Evolutionary conservation across 352 stramenopile species (phyloP), one percentile per base, ranked within the genome.

Genomic region (Phytophthora pluvialis): DNA sequence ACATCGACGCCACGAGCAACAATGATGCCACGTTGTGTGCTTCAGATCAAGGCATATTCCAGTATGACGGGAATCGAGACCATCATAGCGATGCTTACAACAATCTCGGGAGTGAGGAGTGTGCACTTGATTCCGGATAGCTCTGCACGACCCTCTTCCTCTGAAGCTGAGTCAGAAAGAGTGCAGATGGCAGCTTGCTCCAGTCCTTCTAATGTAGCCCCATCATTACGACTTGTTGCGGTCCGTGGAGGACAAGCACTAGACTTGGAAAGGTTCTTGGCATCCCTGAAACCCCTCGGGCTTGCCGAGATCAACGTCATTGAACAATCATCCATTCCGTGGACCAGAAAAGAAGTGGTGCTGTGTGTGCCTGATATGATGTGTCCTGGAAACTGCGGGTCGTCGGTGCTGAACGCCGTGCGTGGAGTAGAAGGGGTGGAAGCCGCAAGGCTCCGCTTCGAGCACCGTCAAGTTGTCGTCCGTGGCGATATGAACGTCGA

Each of bases 291-390:
- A 16, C 60, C 33, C 4, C 55, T 78, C 9, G 31, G 73, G 4
- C n/a, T 88, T 51, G 54, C 70, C 6, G 51, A 70, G 2, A 68
- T 78, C 11, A 38, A 60, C 36, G 43, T 91, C 6, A 44, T 87
- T 12, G 72, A 84, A 29, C 60, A 76, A n/a, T 67, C 57, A 7
- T 59, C 68, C 18, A 70, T 75, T 33, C 25, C 46, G 9, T 93
- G 84, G 84, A 65, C 71, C 11, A 64, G 60, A 33, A 89, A 90
- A 62, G 78, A 93, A 64, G 68, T 93, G 33, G 80, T 90, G 26
- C 50, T 95, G 10, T 62, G 67, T 16, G 78, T 95, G 10, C 65
- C 76, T 26, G 87, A 88, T 18, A 95, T 95, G 81, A 95, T 95
- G 85, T 95, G 87, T 51, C 72, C 81, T 13, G 75, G 71, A 35